Conservation (phyloP, 2,329 filamentous ascomycete species). For the Colletotrichum sidae region DNA sequence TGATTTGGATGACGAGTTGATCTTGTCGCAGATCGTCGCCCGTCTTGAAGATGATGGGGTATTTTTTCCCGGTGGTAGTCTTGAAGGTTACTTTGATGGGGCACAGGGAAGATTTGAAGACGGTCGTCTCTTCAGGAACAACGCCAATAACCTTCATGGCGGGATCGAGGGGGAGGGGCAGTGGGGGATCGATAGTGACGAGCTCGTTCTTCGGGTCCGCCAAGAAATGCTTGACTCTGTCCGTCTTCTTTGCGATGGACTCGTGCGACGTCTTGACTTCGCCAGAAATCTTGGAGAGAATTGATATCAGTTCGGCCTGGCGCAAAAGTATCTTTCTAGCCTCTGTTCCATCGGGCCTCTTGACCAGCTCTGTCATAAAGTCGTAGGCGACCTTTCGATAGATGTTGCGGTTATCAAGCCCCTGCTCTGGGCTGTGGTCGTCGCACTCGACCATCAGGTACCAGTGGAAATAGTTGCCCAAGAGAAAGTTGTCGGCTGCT, state of each 20-base stretch:
- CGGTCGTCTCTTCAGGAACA: slow-evolving; percentile 84
- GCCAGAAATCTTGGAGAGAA: slow-evolving; percentile 88
- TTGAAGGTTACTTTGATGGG: slow-evolving; percentile 93
- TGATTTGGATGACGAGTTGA: slow-evolving; percentile 92
- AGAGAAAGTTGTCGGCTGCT: slow-evolving; percentile 86
- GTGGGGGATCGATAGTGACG: slow-evolving; percentile 81
- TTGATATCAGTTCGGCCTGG: slow-evolving; percentile 89
- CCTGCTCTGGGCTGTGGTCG: slow-evolving; percentile 81
- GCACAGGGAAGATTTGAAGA: slow-evolving; percentile 95
- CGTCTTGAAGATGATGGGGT: slow-evolving; percentile 96
- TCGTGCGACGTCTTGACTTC: slow-evolving; percentile 87
- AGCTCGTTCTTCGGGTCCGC: slow-evolving; percentile 93
- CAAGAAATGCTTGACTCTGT: slow-evolving; percentile 85
- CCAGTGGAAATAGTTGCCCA: slow-evolving; percentile 98
- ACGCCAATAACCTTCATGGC: slow-evolving; percentile 82
- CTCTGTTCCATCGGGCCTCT: slow-evolving; percentile 75
- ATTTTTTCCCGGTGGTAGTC: slow-evolving; percentile 79
- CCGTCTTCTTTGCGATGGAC: slow-evolving; percentile 82
- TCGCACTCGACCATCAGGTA: slow-evolving; percentile 98
- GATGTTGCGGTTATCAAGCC: slow-evolving; percentile 80
- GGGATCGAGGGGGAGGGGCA: slow-evolving; percentile 91
- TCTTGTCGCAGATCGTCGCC: slow-evolving; percentile 97
- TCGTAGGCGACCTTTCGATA: slow-evolving; percentile 96
- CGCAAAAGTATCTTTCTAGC: slow-evolving; percentile 81
- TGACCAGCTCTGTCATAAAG: slow-evolving; percentile 90